Evolutionary conservation across 106 monocot genomes (phyloP), one percentile per base, ranked within the genome.

Genomic region (Hemerocallis citrina): DNA sequence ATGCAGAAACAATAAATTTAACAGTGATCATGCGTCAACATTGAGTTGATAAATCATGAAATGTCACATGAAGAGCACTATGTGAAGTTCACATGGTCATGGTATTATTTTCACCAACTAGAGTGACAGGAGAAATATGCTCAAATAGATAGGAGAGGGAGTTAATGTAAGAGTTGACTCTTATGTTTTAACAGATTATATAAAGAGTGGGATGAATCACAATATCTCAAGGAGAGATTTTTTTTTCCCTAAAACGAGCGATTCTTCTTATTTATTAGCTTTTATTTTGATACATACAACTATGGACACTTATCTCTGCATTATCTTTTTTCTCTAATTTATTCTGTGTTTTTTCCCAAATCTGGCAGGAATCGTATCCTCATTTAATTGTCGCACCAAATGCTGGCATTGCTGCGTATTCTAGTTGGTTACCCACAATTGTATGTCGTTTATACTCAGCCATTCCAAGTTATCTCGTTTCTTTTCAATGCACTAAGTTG

Each of bases 331-430:
- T 46, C 34, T 73, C 50, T 70, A n/a, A 51, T 9, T 32, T 56
- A 67, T 51, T 55, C 46, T 45, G 44, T 54, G 29, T 21, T 63
- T 52, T 7, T n/a, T 35, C 5, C 12, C 10, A 35, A 38, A 13
- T 59, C 66, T 37, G 9, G 13, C 76, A 98, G 96, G 84, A 72
- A 42, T 79, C 87, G 28, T 65, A 49, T 68, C 91, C 96, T 33
- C 70, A 98, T 29, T 46, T 91, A 21, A 81, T 91, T 51, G 28
- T 98, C 65, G 91, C 84, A 62, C 81, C 84, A 23, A 98, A 98
- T 85, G 87, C 96, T 66, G 96, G 96, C 55, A 52, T 91, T 59
- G 91, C 96, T 73, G 96, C 96, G 61, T 91, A 85, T 70, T 55
- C 96, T 66, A 88, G 77, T 59, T 98, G 96, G 96, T 31, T 71